These are phyloP conservation scores for Candida ulmi DNA, from an alignment of 805 yeast species.

Conservation along the genomic window DNA sequence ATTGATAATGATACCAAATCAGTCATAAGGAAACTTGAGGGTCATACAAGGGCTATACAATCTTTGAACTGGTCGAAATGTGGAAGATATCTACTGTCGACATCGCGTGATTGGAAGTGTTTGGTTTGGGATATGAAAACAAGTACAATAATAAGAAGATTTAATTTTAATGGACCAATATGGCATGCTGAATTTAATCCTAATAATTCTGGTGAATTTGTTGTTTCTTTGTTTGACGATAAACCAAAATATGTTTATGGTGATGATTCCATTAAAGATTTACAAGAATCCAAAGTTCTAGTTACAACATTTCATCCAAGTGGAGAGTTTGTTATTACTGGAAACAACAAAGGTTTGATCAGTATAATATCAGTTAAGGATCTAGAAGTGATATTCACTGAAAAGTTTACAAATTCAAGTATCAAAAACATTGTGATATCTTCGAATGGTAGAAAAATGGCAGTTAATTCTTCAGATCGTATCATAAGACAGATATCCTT, in stretches of 20 bases:
- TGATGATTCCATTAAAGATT: slow-evolving; percentile 16
- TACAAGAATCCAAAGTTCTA: slow-evolving; percentile 16
- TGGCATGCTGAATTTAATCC: slow-evolving; percentile 67
- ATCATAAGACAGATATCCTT: slow-evolving; percentile 58
- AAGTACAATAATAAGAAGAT: slow-evolving; percentile 35
- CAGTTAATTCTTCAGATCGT: slow-evolving; percentile 73
- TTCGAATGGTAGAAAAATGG: slow-evolving; percentile 53
- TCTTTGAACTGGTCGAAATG: slow-evolving; percentile 70
- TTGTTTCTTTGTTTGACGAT: slow-evolving; percentile 64
- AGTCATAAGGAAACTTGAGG: slow-evolving; percentile 49
- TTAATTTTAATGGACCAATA: slow-evolving; percentile 61
- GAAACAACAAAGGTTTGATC: slow-evolving; percentile 78
- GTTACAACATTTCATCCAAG: slow-evolving; percentile 41
- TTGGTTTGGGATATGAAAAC: slow-evolving; percentile 70
- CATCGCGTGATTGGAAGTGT: slow-evolving; percentile 79
- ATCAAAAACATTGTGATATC: slow-evolving; percentile 64
- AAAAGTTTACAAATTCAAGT: slow-evolving; percentile 60
- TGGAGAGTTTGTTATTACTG: slow-evolving; percentile 58
- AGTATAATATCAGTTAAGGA: slow-evolving; percentile 35
- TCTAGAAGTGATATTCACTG: slow-evolving; percentile 35
- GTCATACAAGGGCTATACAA: slow-evolving; percentile 70
- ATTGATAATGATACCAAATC: slow-evolving; percentile 67
- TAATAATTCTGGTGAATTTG: slow-evolving; percentile 36
- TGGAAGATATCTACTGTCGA: slow-evolving; percentile 62
- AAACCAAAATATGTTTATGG: slow-evolving; percentile 47